Evolutionary conservation across 208 protist species (phyloP).

Genomic region (Histomonas meleagridis): DNA sequence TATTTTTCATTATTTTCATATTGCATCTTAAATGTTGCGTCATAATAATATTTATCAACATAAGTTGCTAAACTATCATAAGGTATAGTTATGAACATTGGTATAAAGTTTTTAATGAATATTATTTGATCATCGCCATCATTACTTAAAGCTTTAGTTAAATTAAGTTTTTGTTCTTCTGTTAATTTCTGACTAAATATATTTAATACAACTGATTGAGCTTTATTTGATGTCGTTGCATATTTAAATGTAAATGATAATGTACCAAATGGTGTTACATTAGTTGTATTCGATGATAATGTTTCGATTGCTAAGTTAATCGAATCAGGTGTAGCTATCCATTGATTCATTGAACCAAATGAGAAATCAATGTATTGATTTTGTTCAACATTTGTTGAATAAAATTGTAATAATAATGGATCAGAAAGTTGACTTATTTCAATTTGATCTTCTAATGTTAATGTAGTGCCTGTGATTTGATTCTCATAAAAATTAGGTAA

Average conservation of each 20-base stretch:
- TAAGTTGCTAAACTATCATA: not conserved
- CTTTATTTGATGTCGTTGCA: not conserved
- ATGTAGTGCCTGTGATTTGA: not conserved
- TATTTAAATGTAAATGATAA: not conserved
- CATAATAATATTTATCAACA: not conserved
- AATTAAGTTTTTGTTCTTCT: not conserved
- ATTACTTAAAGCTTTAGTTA: not conserved
- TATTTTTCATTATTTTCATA: not conserved
- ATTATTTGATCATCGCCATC: not conserved
- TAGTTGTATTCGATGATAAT: not conserved
- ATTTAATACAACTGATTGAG: not conserved
- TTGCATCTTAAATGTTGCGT: not conserved
- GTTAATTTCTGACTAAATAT: not conserved
- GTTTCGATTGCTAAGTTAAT: not conserved
- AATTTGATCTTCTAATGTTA: not conserved
- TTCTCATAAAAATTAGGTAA: not conserved
- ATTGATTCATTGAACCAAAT: not conserved
- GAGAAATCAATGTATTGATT: not conserved
- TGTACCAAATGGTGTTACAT: not conserved
- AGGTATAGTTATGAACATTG: not conserved
- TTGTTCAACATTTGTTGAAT: not conserved
- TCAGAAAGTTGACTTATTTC: not conserved
- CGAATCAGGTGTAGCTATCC: not conserved
- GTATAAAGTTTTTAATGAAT: not conserved
- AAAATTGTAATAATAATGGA: not conserved